A percentile compares a stretch with the other conserved stretches of the same genome.
phyloP scores from a whole-genome alignment of 148 eudicot species.

The Persicaria maculosa region DNA sequence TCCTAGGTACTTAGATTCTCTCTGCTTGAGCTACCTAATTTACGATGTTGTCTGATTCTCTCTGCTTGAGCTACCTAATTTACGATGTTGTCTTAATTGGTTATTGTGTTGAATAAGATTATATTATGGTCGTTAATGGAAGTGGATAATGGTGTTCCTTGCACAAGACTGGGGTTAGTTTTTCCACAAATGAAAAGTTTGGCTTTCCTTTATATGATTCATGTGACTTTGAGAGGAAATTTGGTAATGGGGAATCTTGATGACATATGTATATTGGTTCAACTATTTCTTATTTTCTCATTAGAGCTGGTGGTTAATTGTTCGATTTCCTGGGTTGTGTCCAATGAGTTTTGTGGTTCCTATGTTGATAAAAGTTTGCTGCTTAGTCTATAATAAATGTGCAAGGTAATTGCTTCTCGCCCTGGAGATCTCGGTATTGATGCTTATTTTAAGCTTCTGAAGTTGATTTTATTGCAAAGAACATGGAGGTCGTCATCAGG shows the following conservation, averaged over 20 bases:
- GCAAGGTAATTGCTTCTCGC: background rate
- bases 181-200: background rate
- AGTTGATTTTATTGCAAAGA: background rate
- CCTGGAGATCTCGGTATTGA: background rate
- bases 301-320: background rate
- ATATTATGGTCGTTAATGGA: background rate
- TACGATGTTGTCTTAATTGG: background rate
- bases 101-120: background rate
- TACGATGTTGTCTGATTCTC: background rate
- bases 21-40: background rate
- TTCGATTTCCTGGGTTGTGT: background rate
- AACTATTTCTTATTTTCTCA: background rate
- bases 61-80: background rate
- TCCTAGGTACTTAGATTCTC: background rate
- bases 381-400: background rate
- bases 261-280: background rate
- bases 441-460: background rate
- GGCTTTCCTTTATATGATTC: background rate
- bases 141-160: background rate
- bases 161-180: background rate
- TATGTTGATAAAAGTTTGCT: background rate
- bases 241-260: too few relatives aligned
- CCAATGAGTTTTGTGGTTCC: background rate
- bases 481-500: background rate
- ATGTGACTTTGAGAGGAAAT: too few relatives aligned